Conservation (phyloP, 768 basidiomycete species). For the Coprinellus micaceus region DNA sequence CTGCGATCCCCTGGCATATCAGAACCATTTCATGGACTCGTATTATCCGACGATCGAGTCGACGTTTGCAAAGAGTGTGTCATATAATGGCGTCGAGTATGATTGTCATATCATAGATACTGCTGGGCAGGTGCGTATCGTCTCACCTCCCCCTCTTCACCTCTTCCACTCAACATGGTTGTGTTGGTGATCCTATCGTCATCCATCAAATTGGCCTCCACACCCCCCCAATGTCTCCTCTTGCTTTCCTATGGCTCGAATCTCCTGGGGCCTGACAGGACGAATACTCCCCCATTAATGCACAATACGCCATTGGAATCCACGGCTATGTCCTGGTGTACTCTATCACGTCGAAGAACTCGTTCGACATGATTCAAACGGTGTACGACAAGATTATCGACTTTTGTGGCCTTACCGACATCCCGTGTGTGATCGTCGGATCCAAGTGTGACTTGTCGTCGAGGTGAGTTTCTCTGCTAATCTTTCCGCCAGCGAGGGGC, state of each 20-base stretch:
- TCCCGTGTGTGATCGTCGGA: constrained; percentile 93
- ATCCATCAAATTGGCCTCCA: constrained; percentile 8
- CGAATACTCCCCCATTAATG: constrained; percentile 91
- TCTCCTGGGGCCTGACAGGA: no score
- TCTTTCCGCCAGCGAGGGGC: background rate
- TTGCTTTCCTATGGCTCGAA: no score
- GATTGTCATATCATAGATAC: constrained; percentile 98
- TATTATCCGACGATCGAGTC: constrained; percentile 97
- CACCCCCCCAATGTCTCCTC: background rate
- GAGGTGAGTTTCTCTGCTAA: constrained; percentile 46
- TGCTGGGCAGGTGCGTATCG: constrained; percentile 79
- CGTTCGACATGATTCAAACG: constrained; percentile 93
- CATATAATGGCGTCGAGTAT: constrained; percentile 86
- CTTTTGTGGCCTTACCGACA: constrained; percentile 80
- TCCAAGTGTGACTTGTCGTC: constrained; percentile 82
- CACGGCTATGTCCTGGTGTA: constrained; percentile 98
- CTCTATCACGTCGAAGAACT: constrained; percentile 82
- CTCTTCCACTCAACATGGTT: no score
- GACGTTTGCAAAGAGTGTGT: constrained; percentile 81
- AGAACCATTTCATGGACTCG: constrained; percentile 81
- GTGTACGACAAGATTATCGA: constrained; percentile 95
- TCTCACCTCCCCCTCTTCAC: constrained; percentile 4
- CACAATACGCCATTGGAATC: constrained; percentile 93
- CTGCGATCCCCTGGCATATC: constrained; percentile 3
- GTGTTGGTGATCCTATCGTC: background rate